Conservation (phyloP, 2,329 filamentous ascomycete species). For the Aspergillus ochraceus region DNA sequence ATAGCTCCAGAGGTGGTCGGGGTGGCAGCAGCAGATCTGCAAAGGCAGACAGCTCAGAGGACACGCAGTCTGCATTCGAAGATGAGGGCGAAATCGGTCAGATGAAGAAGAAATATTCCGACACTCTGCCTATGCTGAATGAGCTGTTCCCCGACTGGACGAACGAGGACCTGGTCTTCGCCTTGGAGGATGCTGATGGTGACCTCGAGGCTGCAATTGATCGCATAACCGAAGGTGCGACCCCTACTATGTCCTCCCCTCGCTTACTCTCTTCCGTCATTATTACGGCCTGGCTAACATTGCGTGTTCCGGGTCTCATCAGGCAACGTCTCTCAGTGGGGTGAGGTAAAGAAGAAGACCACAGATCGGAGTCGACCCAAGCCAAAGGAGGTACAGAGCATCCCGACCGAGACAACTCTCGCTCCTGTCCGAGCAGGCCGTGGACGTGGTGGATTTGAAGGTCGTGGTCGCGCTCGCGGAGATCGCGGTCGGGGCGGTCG, state of each 20-base stretch:
- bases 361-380: constrained; percentile 48
- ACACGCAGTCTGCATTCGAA: constrained; percentile 57
- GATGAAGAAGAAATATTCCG: constrained; percentile 85
- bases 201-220: constrained; percentile 51
- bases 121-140: constrained; percentile 77
- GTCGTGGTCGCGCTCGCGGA: constrained; percentile 48
- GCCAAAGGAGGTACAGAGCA: constrained; percentile 44
- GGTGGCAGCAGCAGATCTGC: constrained; percentile 64
- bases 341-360: constrained; percentile 54
- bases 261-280: background rate
- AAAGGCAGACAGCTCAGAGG: constrained; percentile 73
- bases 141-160: constrained; percentile 96
- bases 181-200: constrained; percentile 71
- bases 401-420: constrained; percentile 34
- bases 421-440: constrained; percentile 42
- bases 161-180: constrained; percentile 89
- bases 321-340: constrained; percentile 55
- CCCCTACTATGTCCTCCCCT: constrained; percentile 1
- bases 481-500: constrained; percentile 50
- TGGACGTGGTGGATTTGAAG: constrained; percentile 49
- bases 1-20: constrained; percentile 68
- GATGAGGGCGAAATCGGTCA: constrained; percentile 89
- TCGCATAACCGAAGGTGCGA: constrained; percentile 51
- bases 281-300: constrained; percentile 7
- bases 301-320: constrained; percentile 7